Base-by-base conservation (phyloP, 305 asterid genomes). In the Salvia sclarea region DNA sequence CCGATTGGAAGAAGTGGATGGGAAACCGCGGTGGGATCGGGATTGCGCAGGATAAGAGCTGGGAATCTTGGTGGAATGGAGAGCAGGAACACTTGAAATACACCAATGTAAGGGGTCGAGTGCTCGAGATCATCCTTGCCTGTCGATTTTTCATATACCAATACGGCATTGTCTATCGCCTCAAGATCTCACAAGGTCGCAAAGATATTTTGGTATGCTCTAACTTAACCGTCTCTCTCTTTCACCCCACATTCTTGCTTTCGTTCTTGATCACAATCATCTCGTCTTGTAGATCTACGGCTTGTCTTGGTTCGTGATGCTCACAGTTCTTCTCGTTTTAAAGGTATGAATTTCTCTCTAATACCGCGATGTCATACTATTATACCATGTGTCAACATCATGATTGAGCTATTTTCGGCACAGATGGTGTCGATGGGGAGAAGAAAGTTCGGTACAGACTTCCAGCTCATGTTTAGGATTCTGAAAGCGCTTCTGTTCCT, bases 61-160 rank as follows among this genome's bases (percentile, higher is more conserved):
- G 98, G 97, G 98, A 92, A 81, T 81, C 98, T n/a, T 92, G 98
- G 98, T 92, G 97, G 98, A 86, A 88, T 68, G 86, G 64, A 52
- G 98, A 92, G 70, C 97, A 86, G 37, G 96, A 92, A 77, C 98
- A 92, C 85, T 75, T 92, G 76, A 85, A 79, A 52, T 44, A 80
- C 83, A 92, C 96, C 14, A 85, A 79, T 73, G 24, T 81, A 31
- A 83, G 96, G 84, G 96, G 94, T 52, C 83, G 90, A 80, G 71
- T 86, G 55, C 75, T 90, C 38, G 98, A 92, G 56, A 85, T 90
- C 60, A 72, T 92, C 62, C 95, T 92, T 43, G 68, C 93, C 8
- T 59, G 79, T 45, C 90, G 97, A 0, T 92, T 92, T 77, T 84
- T 90, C 70, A 71, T 88, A 52, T 92, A 84, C 83, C 98, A 92